A percentile compares a stretch with the other conserved stretches of the same genome.
Evolutionary conservation across 176 grass and related monocot species (phyloP).

Genomic region (Melocanna baccifera): DNA sequence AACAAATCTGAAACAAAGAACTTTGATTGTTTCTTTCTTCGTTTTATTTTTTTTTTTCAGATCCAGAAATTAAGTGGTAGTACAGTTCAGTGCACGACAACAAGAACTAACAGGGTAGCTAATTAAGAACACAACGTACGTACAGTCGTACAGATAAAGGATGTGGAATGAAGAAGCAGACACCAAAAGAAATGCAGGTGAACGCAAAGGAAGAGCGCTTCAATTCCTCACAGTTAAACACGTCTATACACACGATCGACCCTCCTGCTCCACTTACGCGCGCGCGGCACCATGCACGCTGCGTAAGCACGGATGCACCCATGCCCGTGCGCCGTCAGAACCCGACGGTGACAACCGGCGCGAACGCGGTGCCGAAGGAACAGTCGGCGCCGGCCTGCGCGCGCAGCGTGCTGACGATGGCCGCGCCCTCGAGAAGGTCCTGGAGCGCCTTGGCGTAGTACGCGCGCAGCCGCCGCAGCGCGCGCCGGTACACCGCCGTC

Average conservation of each 20-base stretch:
- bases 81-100: background rate
- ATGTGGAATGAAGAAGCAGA: background rate
- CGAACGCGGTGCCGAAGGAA: constrained; percentile 58
- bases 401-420: constrained; percentile 22
- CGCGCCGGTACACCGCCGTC: constrained; percentile 43
- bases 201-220: background rate
- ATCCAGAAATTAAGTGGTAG: background rate
- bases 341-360: constrained; percentile 34
- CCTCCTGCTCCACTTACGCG: background rate
- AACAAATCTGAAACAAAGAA: background rate
- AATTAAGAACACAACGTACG: background rate
- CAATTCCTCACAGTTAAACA: background rate
- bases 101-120: background rate
- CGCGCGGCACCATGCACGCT: background rate
- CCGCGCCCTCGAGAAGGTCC: constrained; percentile 58
- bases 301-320: background rate
- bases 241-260: background rate
- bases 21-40: background rate
- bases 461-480: constrained; percentile 53
- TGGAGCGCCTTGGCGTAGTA: constrained; percentile 46
- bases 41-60: background rate
- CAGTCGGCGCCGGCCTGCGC: constrained; percentile 43
- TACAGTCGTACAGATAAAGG: background rate
- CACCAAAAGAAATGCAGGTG: background rate
- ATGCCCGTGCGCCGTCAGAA: background rate